phyloP scores from a whole-genome alignment of 495 filamentous ascomycete species.

The Letharia lupina region DNA sequence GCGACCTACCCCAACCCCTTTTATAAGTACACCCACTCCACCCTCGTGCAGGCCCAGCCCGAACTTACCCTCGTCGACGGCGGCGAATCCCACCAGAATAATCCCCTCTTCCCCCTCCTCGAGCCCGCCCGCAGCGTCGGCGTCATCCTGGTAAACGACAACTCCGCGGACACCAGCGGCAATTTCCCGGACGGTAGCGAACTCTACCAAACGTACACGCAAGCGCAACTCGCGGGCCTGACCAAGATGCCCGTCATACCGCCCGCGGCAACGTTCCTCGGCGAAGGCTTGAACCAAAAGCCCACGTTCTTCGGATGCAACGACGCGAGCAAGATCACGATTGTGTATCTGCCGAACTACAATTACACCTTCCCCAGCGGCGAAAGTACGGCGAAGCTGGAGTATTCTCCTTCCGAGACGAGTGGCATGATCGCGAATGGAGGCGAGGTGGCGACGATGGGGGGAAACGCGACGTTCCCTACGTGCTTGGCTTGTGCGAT shows the following conservation, averaged over 20 bases:
- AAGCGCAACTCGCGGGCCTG: conserved; percentile 28
- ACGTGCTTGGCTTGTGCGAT: conserved; percentile 39
- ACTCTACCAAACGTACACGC: conserved; percentile 33
- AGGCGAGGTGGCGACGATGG: conserved; percentile 30
- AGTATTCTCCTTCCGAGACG: conserved; percentile 33
- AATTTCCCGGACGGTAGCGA: conserved; percentile 39
- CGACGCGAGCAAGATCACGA: conserved; percentile 27
- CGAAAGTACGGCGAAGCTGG: conserved; percentile 29
- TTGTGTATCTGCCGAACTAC: conserved; percentile 40
- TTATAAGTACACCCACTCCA: conserved; percentile 30
- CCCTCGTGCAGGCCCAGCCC: conserved; percentile 26
- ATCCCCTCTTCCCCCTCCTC: conserved; percentile 40
- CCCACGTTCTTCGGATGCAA: conserved; percentile 42
- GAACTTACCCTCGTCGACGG: conserved; percentile 37
- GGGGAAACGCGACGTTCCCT: conserved; percentile 26
- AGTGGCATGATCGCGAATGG: conserved; percentile 37
- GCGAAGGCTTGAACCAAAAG: conserved; percentile 33
- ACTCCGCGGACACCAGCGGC: conserved; percentile 34
- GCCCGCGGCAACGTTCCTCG: conserved; percentile 28
- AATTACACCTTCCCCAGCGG: conserved; percentile 31
- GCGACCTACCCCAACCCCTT: conserved; percentile 41
- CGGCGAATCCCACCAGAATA: conserved; percentile 38
- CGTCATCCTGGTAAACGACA: conserved; percentile 41
- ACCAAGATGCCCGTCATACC: conserved; percentile 39
- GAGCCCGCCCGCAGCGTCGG: conserved; percentile 33